Base-by-base conservation (phyloP, 805 yeast species). In the Clavispora phyllophila region DNA sequence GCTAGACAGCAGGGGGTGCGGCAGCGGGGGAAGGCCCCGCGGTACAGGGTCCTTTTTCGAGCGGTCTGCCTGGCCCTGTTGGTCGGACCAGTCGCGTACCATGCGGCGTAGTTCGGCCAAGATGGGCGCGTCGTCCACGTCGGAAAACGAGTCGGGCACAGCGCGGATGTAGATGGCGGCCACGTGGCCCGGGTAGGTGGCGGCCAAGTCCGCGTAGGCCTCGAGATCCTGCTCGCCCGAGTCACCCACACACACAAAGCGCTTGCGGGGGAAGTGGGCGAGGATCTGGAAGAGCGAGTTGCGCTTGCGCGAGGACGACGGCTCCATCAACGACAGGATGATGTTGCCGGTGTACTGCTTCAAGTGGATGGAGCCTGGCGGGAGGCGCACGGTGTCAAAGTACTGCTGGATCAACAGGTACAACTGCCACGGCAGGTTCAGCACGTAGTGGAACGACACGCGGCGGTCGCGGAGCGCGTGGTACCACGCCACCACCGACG, bases 151-250 rank as follows among this genome's bases (percentile, higher is more conserved):
- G 34, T 75, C 74, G 9, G 75, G 74, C 5, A 95, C 86, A 37
- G 85, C 86, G 33, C 98, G 68, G 27, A 93, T 85, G 58, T 79
- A 90, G 4, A 93, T 87, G 1, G 84, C 95, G 18, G 75, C 49
- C 0, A 93, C 70, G 47, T 79, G 83, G 4, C 69, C 64, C 0
- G 96, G 95, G 53, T 67, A 78, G 25, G 58, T 50, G 31, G 68
- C 63, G 0, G 95, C 86, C 26, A 89, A 65, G 22, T 82, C 82
- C 5, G 79, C 73, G 59, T 93, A 93, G 0, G 97, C 95, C 56
- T 95, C 99, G 34, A 91, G 67, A 65, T 93, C 99, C 50, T 83
- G 84, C 58, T 93, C 99, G 1, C 98, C 98, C 2, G 96, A 84
- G 60, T 93, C 99, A 25, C 99, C 99, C 13, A 93, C 75, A 39